Conservation (phyloP, 2,329 filamentous ascomycete species). For the Teratosphaeria destructans region DNA sequence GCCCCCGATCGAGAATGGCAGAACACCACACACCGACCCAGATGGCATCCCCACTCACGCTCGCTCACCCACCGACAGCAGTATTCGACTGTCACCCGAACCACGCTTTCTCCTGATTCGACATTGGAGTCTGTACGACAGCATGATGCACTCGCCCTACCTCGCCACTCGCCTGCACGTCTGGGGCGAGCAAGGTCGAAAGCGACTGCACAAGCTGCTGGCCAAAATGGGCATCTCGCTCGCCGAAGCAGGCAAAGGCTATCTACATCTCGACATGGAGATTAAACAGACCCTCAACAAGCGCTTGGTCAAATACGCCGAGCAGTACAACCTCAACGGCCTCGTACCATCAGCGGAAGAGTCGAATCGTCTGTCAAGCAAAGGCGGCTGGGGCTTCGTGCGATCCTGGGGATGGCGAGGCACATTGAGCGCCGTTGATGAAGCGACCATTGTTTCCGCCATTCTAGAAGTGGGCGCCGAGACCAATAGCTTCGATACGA, state of each 20-base stretch:
- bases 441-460: conserved; percentile 83
- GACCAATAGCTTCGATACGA: neutral
- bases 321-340: conserved; percentile 85
- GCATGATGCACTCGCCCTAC: conserved; percentile 95
- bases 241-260: conserved; percentile 87
- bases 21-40: conserved; percentile 30
- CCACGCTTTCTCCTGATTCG: conserved; percentile 85
- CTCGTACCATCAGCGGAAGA: conserved; percentile 70
- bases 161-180: conserved; percentile 84
- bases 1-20: conserved; percentile 46
- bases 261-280: conserved; percentile 97
- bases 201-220: conserved; percentile 82
- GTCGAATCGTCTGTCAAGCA: conserved; percentile 60
- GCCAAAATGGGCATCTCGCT: conserved; percentile 97
- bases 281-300: conserved; percentile 78
- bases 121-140: conserved; percentile 96
- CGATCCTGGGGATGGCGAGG: conserved; percentile 96
- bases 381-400: conserved; percentile 95
- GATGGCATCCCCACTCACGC: conserved; percentile 75
- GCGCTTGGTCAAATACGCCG: conserved; percentile 82
- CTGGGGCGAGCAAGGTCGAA: conserved; percentile 83
- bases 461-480: conserved; percentile 72
- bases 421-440: conserved; percentile 83
- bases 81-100: conserved; percentile 86
- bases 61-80: conserved; percentile 77